A percentile compares a stretch with the other conserved stretches of the same genome.
Evolutionary conservation across 2,329 filamentous ascomycete species (phyloP).

Genomic region (Alternaria solani): DNA sequence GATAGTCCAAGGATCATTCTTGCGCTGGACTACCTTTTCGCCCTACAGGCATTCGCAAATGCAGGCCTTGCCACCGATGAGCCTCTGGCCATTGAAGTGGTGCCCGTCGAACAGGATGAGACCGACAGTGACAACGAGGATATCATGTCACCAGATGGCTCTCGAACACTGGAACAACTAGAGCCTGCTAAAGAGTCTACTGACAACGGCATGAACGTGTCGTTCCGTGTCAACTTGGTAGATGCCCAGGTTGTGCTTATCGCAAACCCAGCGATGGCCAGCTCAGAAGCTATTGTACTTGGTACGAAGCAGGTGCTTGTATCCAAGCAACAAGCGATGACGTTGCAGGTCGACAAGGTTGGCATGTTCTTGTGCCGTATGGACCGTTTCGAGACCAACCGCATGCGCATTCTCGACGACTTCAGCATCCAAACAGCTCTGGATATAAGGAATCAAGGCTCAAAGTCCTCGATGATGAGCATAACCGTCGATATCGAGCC

Average conservation of each 20-base stretch:
- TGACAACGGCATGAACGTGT: conserved; percentile 70
- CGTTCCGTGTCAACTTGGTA: conserved; percentile 91
- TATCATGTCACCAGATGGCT: conserved; percentile 46
- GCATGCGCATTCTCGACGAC: conserved; percentile 92
- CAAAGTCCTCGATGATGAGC: conserved; percentile 70
- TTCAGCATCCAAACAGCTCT: conserved; percentile 92
- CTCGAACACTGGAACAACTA: conserved; percentile 29
- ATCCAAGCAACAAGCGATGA: conserved; percentile 92
- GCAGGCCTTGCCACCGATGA: conserved; percentile 67
- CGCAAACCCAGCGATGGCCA: conserved; percentile 87
- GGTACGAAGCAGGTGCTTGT: conserved; percentile 92
- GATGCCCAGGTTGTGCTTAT: conserved; percentile 97
- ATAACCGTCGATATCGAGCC: conserved; percentile 91
- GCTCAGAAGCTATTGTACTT: conserved; percentile 94
- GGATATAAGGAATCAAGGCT: conserved; percentile 72
- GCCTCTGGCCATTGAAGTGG: conserved; percentile 69
- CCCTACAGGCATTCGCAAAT: conserved; percentile 82
- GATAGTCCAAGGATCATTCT: conserved; percentile 96
- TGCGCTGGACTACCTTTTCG: conserved; percentile 93
- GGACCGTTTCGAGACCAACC: conserved; percentile 93
- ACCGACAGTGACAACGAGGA: conserved; percentile 51
- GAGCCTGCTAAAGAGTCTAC: conserved; percentile 40
- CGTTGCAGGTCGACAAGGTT: conserved; percentile 89
- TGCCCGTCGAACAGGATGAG: conserved; percentile 58
- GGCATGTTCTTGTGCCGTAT: conserved; percentile 99